These are phyloP conservation scores for Claviceps cyperi DNA, from an alignment of 2,329 filamentous ascomycete species.

Conservation along the genomic window DNA sequence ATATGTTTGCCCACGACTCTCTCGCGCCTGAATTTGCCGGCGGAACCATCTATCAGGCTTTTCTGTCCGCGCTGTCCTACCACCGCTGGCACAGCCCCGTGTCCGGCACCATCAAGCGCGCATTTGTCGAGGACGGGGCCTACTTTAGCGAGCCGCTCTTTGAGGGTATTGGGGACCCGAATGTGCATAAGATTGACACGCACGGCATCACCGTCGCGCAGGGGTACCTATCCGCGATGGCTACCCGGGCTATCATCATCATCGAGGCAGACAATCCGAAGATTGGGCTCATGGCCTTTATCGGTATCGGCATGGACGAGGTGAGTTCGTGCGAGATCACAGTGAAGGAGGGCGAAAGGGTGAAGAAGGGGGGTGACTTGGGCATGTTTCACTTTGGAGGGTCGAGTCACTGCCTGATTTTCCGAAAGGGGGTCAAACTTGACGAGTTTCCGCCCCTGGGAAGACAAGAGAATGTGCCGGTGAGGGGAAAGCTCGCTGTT, in stretches of 20 bases:
- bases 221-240: conserved; percentile 52
- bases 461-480: conserved; percentile 24
- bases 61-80: conserved; percentile 51
- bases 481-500: conserved; percentile 22
- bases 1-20: conserved; percentile 47
- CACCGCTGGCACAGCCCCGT: conserved; percentile 63
- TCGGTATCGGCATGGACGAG: conserved; percentile 64
- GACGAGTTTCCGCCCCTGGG: conserved; percentile 23
- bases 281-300: conserved; percentile 55
- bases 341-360: conserved; percentile 47
- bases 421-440: conserved; percentile 40
- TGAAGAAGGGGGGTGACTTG: conserved; percentile 56
- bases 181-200: conserved; percentile 21
- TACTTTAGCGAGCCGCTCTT: conserved; percentile 49
- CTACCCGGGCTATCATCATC: conserved; percentile 55
- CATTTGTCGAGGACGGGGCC: conserved; percentile 45
- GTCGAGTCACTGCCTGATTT: conserved; percentile 53
- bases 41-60: conserved; percentile 57
- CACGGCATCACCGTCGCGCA: conserved; percentile 37
- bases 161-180: conserved; percentile 18
- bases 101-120: conserved; percentile 42
- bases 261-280: conserved; percentile 53
- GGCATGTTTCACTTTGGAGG: conserved; percentile 79
- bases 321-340: conserved; percentile 60
- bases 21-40: conserved; percentile 40